phyloP scores from a whole-genome alignment of 2,329 filamentous ascomycete species.

The Stemphylium lycopersici region DNA sequence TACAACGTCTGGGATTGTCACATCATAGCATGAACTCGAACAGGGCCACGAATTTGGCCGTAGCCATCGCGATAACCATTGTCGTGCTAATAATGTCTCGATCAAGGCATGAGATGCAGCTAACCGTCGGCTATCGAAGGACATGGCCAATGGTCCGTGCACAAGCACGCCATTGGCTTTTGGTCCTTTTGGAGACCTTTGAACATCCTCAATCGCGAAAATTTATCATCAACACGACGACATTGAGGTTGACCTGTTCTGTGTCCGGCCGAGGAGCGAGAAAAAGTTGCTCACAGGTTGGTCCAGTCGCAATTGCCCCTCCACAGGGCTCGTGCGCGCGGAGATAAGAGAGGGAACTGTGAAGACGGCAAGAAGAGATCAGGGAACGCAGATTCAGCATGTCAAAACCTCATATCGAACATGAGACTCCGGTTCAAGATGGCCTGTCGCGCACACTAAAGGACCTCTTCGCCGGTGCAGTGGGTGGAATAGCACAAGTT shows the following conservation, averaged over 20 bases:
- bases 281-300: not conserved
- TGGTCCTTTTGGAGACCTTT: not conserved
- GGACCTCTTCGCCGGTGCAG: constrained; percentile 89
- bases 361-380: constrained; percentile 1
- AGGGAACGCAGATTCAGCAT: constrained; percentile 18
- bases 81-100: constrained; percentile 14
- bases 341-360: constrained; percentile 13
- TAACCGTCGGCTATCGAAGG: constrained; percentile 20
- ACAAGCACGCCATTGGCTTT: constrained; percentile 30
- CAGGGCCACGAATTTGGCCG: too few relatives aligned
- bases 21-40: too few relatives aligned
- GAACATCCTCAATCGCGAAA: constrained; percentile 1
- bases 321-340: constrained; percentile 13
- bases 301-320: constrained; percentile 11
- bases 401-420: constrained; percentile 47
- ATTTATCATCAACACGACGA: not conserved
- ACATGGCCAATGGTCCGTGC: constrained; percentile 24
- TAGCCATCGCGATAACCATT: not conserved
- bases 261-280: not conserved
- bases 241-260: not conserved
- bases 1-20: too few relatives aligned
- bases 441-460: constrained; percentile 65
- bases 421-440: constrained; percentile 45
- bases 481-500: constrained; percentile 91
- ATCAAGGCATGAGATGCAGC: constrained; percentile 22